Percentiles rank a stretch among this genome's conserved stretches.
phyloP scores from a whole-genome alignment of 768 basidiomycete species.

The Panaeolus cyanescens region DNA sequence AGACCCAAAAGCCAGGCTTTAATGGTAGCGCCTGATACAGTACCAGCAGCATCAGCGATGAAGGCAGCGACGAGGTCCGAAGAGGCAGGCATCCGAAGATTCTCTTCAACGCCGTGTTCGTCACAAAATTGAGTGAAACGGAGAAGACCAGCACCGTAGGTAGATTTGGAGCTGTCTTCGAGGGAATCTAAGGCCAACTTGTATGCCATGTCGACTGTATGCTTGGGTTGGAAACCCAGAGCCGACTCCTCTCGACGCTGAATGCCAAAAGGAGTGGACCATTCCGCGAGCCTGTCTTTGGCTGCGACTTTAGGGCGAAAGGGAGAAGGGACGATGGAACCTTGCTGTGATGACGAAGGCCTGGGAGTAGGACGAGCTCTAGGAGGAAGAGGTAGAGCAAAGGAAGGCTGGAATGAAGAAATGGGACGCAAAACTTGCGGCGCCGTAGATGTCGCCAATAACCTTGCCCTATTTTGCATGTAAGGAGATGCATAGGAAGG shows the following conservation, averaged over 20 bases:
- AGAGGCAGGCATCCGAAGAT: conserved; percentile 24
- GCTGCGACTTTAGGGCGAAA: too few relatives aligned
- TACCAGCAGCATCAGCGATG: conserved; percentile 4
- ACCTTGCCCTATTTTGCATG: too few relatives aligned
- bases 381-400: too few relatives aligned
- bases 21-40: conserved; percentile 10
- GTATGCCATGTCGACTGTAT: not conserved
- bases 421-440: too few relatives aligned
- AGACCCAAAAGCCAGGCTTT: conserved; percentile 29
- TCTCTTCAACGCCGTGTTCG: conserved; percentile 21
- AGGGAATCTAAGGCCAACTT: conserved; percentile 10
- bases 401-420: too few relatives aligned
- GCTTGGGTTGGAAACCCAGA: conserved; percentile 5
- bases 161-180: conserved; percentile 15
- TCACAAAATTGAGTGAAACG: conserved; percentile 39
- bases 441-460: too few relatives aligned
- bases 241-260: not conserved
- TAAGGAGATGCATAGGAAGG: too few relatives aligned
- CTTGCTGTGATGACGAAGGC: too few relatives aligned
- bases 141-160: conserved; percentile 32
- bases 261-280: conserved; percentile 17
- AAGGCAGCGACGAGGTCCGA: conserved; percentile 26
- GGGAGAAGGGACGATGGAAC: too few relatives aligned
- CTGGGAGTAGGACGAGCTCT: too few relatives aligned
- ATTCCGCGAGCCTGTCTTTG: too few relatives aligned